Evolutionary conservation across 2,329 filamentous ascomycete species (phyloP), one percentile per base, ranked within the genome.

Genomic region (Westerdykella aurantiaca): DNA sequence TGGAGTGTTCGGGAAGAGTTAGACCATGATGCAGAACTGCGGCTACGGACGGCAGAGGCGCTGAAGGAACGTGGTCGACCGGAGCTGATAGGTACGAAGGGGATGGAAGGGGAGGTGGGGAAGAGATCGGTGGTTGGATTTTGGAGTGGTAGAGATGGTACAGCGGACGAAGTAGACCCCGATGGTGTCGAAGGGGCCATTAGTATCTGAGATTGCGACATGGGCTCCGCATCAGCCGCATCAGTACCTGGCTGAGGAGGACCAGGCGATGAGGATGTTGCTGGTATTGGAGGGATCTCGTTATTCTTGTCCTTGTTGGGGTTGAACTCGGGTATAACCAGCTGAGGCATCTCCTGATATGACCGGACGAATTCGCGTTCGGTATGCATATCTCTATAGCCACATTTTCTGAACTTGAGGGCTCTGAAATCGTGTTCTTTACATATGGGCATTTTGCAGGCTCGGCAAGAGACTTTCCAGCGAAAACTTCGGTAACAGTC

Each of bases 371-470:
- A 66, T 18, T 70, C 67, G 11, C 67, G 61, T 55, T 81, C 78
- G 17, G 72, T 63, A 22, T 70, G 66, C 45, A 81, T 69, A 41
- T 80, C 77, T 50, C 74, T 68, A 52, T 74, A 80, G 14, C 78
- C 78, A 54, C 78, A 81, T 39, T 79, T 78, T 31, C 77, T 69
- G 22, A 79, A 67, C 42, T 77, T 76, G 16, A 79, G 66, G 12
- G 72, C 76, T 21, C 77, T 72, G 37, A 81, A 72, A 50, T 81
- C 78, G 56, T 81, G 78, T 52, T 80, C 77, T 52, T 79, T 78
- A 60, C 78, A 81, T 21, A 81, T 64, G 2, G 77, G 71, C 42
- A 71, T 76, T 34, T 76, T 76, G 63, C 78, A 81, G 35, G 68
- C 71, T 53, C 76, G 75, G 58, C 78, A 81, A 33, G 75, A 71